Evolutionary conservation across 768 basidiomycete species (phyloP).

Genomic region (Lentinula detonsa): DNA sequence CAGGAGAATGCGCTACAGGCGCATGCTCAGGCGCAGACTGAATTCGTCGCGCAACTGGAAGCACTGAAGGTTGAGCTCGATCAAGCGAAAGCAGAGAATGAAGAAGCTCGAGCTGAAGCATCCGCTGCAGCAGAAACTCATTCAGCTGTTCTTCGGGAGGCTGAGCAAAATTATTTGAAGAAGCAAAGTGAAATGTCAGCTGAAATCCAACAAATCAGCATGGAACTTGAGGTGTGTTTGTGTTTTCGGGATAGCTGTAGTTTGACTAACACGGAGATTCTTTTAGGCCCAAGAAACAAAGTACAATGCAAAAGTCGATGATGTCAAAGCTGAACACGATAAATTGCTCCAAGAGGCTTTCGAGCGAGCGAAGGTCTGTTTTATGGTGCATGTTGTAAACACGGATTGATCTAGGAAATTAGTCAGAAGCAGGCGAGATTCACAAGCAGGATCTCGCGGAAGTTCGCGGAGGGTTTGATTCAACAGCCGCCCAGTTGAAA

Average conservation of each 20-base stretch:
- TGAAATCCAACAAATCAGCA: conserved; percentile 47
- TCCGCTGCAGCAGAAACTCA: conserved; percentile 42
- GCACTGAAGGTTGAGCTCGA: conserved; percentile 42
- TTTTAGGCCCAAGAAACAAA: conserved; percentile 61
- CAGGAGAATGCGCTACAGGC: conserved; percentile 43
- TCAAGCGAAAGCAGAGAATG: conserved; percentile 37
- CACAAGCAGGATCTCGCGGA: conserved; percentile 69
- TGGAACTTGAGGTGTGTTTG: conserved; percentile 60
- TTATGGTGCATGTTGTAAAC: not conserved
- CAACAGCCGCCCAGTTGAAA: conserved; percentile 65
- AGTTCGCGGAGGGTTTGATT: conserved; percentile 60
- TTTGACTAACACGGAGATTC: not conserved
- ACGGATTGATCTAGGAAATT: conserved; percentile 7
- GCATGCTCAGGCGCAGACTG: conserved; percentile 36
- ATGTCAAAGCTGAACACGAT: conserved; percentile 59
- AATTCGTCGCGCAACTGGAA: conserved; percentile 37
- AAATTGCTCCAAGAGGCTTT: conserved; percentile 63
- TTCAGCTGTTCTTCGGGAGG: conserved; percentile 41
- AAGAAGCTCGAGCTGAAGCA: conserved; percentile 40
- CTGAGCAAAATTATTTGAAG: conserved; percentile 41
- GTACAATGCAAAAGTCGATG: conserved; percentile 62
- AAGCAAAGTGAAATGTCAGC: conserved; percentile 47
- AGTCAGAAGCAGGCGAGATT: conserved; percentile 66
- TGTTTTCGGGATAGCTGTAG: not conserved
- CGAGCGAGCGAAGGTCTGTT: conserved; percentile 67